Evolutionary conservation across 176 grass and related monocot species (phyloP).

Genomic region (Lolium rigidum): DNA sequence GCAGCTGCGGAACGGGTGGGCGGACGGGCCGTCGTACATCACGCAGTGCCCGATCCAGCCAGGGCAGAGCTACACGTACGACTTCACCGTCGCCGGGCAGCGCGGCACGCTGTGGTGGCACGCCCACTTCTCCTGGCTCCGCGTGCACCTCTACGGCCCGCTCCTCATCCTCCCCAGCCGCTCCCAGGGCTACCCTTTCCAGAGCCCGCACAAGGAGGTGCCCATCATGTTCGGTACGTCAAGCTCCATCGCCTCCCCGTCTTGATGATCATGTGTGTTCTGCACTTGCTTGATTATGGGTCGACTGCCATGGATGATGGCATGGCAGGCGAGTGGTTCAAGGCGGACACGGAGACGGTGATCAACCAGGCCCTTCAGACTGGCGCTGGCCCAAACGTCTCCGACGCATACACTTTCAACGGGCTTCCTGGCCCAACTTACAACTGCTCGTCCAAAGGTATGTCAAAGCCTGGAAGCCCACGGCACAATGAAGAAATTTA

Average conservation of each 20-base stretch:
- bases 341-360: slow-evolving; percentile 59
- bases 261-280: background rate
- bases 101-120: slow-evolving; percentile 93
- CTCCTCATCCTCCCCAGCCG: slow-evolving; percentile 70
- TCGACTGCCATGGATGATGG: background rate
- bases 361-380: slow-evolving; percentile 70
- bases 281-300: background rate
- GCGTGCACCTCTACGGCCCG: slow-evolving; percentile 72
- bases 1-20: slow-evolving; percentile 70
- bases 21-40: slow-evolving; percentile 75
- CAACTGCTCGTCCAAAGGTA: slow-evolving; percentile 72
- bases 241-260: background rate
- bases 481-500: background rate
- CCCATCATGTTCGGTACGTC: slow-evolving; percentile 68
- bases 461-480: background rate
- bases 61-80: slow-evolving; percentile 58
- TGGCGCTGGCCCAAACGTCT: slow-evolving; percentile 64
- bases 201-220: slow-evolving; percentile 66
- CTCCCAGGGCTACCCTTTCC: slow-evolving; percentile 68
- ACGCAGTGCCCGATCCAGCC: slow-evolving; percentile 83
- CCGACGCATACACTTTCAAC: slow-evolving; percentile 75
- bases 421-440: slow-evolving; percentile 70
- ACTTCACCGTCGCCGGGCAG: slow-evolving; percentile 63
- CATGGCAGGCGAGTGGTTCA: slow-evolving; percentile 76
- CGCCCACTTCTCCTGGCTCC: slow-evolving; percentile 83